Evolutionary conservation across 2,329 filamentous ascomycete species (phyloP).

Genomic region (Colletotrichum aenigma): DNA sequence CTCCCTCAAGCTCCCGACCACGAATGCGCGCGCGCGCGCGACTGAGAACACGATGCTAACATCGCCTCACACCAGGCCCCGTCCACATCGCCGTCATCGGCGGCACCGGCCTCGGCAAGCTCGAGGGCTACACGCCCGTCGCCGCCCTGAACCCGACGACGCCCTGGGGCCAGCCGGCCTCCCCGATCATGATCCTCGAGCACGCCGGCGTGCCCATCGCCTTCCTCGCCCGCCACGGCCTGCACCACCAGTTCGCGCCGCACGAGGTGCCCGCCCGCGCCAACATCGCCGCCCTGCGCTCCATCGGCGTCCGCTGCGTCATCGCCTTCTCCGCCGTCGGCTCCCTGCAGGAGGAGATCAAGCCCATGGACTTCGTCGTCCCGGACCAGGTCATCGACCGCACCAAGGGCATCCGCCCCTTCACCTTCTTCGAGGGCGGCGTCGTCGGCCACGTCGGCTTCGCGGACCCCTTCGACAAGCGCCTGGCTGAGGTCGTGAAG

Average conservation of each 20-base stretch:
- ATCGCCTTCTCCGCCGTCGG: slow-evolving; percentile 97
- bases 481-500: slow-evolving; percentile 77
- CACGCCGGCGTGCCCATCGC: slow-evolving; percentile 84
- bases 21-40: background rate
- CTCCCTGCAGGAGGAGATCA: slow-evolving; percentile 88
- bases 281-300: slow-evolving; percentile 96
- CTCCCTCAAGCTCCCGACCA: background rate
- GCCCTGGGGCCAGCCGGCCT: slow-evolving; percentile 84
- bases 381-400: slow-evolving; percentile 97
- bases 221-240: slow-evolving; percentile 91
- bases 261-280: slow-evolving; percentile 94
- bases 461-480: slow-evolving; percentile 89
- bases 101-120: slow-evolving; percentile 88
- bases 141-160: slow-evolving; percentile 78
- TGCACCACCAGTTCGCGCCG: slow-evolving; percentile 86
- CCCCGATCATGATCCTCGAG: slow-evolving; percentile 83
- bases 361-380: slow-evolving; percentile 94
- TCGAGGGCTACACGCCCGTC: slow-evolving; percentile 85
- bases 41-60: background rate
- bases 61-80: slow-evolving; percentile 49
- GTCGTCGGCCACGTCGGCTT: slow-evolving; percentile 95
- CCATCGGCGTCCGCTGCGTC: slow-evolving; percentile 85
- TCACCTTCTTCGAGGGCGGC: slow-evolving; percentile 93
- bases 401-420: slow-evolving; percentile 92
- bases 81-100: slow-evolving; percentile 90